Percentiles rank a stretch among this genome's conserved stretches.
These are phyloP conservation scores for Gracilaria gracilis DNA, from an alignment of 23 red algal genomes.

Conservation along the genomic window DNA sequence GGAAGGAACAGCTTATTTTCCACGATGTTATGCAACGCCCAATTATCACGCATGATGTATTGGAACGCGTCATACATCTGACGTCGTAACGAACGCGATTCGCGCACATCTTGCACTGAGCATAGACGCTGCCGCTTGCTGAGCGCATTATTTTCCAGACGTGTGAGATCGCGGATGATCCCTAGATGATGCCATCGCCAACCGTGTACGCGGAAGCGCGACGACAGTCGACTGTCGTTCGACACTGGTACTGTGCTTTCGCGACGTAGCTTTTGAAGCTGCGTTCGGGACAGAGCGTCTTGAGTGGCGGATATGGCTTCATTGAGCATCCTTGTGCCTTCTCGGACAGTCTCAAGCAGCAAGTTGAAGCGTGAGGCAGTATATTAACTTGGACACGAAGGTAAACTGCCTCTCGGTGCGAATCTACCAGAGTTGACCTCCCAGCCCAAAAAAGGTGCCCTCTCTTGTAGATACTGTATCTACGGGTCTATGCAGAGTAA, in stretches of 20 bases:
- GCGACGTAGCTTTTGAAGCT: conserved; percentile 9
- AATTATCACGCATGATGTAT: conserved; percentile 63
- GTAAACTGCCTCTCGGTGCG: too few species aligned
- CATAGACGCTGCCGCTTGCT: conserved; percentile 8
- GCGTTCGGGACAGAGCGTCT: neutral
- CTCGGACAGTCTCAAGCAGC: neutral
- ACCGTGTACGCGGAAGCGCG: conserved; percentile 56
- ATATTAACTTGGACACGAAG: too few species aligned
- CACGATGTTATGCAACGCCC: conserved; percentile 58
- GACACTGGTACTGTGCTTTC: neutral
- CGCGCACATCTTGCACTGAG: neutral
- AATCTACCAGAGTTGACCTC: too few species aligned
- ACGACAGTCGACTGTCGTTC: neutral
- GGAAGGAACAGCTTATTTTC: conserved; percentile 53
- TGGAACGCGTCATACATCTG: conserved; percentile 47
- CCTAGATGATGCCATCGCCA: conserved; percentile 74
- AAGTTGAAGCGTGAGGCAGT: too few species aligned
- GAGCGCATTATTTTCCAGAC: conserved; percentile 13
- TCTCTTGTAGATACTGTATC: too few species aligned
- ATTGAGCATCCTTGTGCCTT: neutral
- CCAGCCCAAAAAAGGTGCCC: too few species aligned
- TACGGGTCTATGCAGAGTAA: too few species aligned
- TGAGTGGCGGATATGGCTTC: conserved; percentile 13
- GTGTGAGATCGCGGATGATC: conserved; percentile 54
- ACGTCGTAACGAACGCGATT: neutral